Conservation (phyloP, 352 stramenopile species). For the Globisporangium polare region DNA sequence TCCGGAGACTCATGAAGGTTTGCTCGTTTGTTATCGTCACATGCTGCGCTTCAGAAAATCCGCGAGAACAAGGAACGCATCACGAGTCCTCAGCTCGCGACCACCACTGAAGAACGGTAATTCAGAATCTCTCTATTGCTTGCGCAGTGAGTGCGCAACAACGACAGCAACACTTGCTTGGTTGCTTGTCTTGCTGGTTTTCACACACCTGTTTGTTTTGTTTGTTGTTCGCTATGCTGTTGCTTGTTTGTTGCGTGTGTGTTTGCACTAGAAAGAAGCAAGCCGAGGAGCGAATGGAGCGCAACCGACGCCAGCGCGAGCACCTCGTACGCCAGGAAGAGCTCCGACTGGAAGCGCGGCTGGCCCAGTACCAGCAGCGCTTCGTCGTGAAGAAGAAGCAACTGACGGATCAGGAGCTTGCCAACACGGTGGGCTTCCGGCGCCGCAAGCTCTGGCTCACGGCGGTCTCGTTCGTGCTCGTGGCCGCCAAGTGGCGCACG, state of each 20-base stretch:
- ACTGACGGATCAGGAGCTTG: slow-evolving; percentile 25
- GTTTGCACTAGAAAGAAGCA: slow-evolving; percentile 57
- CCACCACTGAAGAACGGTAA: slow-evolving; percentile 25
- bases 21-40: not conserved
- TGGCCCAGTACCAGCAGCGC: slow-evolving; percentile 35
- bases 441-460: slow-evolving; percentile 54
- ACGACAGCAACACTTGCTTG: not conserved
- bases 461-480: slow-evolving; percentile 31
- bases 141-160: not conserved
- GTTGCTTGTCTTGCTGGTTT: not conserved
- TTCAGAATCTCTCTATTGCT: not conserved
- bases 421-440: slow-evolving; percentile 29
- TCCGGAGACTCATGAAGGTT: not conserved
- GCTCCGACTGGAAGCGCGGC: slow-evolving; percentile 24
- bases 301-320: slow-evolving; percentile 36
- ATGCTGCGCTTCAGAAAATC: slow-evolving; percentile 37
- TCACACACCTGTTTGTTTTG: not conserved
- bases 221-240: not conserved
- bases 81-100: slow-evolving; percentile 19
- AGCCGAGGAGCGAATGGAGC: slow-evolving; percentile 43
- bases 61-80: slow-evolving; percentile 52
- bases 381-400: slow-evolving; percentile 17
- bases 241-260: slow-evolving; percentile 2
- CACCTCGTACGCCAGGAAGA: slow-evolving; percentile 42
- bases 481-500: slow-evolving; percentile 31